Evolutionary conservation across 1,284 basidiomycete species (phyloP).

Genomic region (Leccinum huronense): DNA sequence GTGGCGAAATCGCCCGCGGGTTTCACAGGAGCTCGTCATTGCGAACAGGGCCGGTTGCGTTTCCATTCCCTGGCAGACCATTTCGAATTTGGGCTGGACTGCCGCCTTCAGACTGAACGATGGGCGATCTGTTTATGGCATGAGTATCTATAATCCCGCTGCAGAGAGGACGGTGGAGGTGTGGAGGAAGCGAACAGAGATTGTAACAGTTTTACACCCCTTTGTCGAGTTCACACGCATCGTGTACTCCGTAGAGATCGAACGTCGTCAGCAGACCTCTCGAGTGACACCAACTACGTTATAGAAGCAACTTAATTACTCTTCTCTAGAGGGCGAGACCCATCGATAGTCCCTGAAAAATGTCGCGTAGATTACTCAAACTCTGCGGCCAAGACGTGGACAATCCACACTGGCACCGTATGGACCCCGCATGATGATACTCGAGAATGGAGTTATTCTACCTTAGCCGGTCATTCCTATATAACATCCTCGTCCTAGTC

Average conservation of each 20-base stretch:
- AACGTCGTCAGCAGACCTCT: constrained; percentile 26
- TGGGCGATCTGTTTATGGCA: constrained; percentile 10
- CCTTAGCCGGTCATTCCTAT: constrained; percentile 14
- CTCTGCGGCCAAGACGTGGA: constrained; percentile 19
- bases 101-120: constrained; percentile 7
- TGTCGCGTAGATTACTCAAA: constrained; percentile 20
- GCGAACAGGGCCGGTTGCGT: constrained; percentile 13
- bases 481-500: constrained; percentile 16
- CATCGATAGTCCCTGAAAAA: constrained; percentile 21
- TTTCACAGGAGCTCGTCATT: constrained; percentile 25
- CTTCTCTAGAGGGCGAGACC: constrained; percentile 20
- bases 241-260: constrained; percentile 13
- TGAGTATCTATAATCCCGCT: constrained; percentile 14
- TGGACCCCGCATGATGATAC: constrained; percentile 32
- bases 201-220: constrained; percentile 4
- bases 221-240: constrained; percentile 14
- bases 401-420: constrained; percentile 22
- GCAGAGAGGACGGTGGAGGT: not conserved
- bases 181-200: not conserved
- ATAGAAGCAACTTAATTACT: constrained; percentile 33
- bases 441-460: constrained; percentile 15
- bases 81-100: not conserved
- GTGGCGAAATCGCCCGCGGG: constrained; percentile 23
- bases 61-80: constrained; percentile 1
- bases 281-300: constrained; percentile 26